Conservation (phyloP, 2,329 filamentous ascomycete species). For the Claviceps humidiphila region DNA sequence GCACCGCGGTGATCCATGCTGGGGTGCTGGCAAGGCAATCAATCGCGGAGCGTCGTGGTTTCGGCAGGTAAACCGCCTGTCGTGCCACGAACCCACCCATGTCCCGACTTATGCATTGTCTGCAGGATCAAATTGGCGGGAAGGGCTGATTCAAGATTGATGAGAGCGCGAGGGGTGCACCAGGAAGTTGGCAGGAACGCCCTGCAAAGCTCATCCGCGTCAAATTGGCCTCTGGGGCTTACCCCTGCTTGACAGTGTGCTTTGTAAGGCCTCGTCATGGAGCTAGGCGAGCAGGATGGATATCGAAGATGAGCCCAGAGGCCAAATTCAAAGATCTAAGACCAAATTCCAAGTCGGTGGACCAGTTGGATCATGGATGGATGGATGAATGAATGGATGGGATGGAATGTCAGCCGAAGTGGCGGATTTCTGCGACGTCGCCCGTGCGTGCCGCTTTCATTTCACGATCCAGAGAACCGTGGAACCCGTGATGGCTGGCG, state of each 20-base stretch:
- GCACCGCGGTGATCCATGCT: slow-evolving; percentile 7
- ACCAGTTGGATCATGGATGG: too few relatives aligned
- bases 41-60: neutral
- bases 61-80: neutral
- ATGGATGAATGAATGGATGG: neutral
- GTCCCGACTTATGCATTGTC: neutral
- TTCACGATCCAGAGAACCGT: neutral
- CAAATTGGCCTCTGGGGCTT: neutral
- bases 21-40: slow-evolving; percentile 11
- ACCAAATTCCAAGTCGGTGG: neutral
- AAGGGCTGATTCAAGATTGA: slow-evolving; percentile 1
- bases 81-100: neutral
- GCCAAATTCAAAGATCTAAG: neutral
- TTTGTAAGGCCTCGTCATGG: neutral
- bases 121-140: slow-evolving; percentile 1
- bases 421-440: neutral
- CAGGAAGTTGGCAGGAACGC: too few relatives aligned
- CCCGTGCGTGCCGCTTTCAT: neutral
- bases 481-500: neutral
- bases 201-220: neutral
- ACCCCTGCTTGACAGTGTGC: neutral
- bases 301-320: neutral
- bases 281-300: neutral
- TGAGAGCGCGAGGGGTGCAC: neutral
- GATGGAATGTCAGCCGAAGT: neutral